phyloP scores from a whole-genome alignment of 768 basidiomycete species.

The Boletus tylopilopsis region DNA sequence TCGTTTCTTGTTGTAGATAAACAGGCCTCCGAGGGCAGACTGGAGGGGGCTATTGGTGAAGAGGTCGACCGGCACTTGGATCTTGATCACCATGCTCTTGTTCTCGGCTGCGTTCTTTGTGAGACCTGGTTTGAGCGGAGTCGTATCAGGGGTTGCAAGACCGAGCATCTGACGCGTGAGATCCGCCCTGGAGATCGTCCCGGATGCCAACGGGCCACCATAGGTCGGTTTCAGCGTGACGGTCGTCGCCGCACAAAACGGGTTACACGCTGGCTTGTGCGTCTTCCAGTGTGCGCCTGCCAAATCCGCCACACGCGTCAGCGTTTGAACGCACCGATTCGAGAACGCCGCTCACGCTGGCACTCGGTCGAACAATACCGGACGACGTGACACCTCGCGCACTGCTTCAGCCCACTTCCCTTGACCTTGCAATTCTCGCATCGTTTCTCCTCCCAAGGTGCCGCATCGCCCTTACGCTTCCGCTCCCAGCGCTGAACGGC shows the following conservation, averaged over 20 bases:
- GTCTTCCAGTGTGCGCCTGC: conserved; percentile 44
- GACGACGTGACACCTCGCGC: conserved; percentile 41
- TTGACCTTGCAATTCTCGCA: conserved; percentile 39
- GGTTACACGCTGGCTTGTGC: conserved; percentile 46
- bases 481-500: conserved; percentile 44
- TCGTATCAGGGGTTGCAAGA: conserved; percentile 22
- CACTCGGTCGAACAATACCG: conserved; percentile 54
- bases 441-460: conserved; percentile 38
- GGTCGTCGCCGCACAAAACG: conserved; percentile 42
- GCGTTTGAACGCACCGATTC: neutral
- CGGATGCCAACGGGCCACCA: conserved; percentile 3
- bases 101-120: conserved; percentile 22
- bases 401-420: conserved; percentile 37
- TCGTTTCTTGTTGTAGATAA: conserved; percentile 52
- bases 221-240: conserved; percentile 48
- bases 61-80: conserved; percentile 41
- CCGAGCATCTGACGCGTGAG: conserved; percentile 30
- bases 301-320: neutral
- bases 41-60: neutral
- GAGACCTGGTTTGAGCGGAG: conserved; percentile 14
- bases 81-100: conserved; percentile 50
- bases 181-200: conserved; percentile 26
- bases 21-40: conserved; percentile 24
- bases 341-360: conserved; percentile 40
- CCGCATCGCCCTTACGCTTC: conserved; percentile 42